phyloP scores from a whole-genome alignment of 768 basidiomycete species.

The Lactifluus echinatus region DNA sequence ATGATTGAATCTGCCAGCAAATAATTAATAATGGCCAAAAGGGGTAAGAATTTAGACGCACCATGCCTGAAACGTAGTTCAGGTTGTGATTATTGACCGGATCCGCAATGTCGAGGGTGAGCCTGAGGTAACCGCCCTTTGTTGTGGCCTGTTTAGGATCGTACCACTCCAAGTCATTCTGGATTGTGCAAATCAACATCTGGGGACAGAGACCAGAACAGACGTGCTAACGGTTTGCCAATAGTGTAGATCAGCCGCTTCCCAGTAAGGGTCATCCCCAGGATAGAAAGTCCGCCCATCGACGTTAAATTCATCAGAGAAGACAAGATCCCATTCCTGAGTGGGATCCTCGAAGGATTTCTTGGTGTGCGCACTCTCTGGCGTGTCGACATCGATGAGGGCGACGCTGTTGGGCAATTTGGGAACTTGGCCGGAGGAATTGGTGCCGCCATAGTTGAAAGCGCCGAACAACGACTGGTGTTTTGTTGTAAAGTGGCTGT shows the following conservation, averaged over 20 bases:
- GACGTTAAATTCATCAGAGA: slow-evolving; percentile 38
- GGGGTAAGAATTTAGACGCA: slow-evolving; percentile 24
- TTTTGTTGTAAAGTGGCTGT: slow-evolving; percentile 37
- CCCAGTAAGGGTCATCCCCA: slow-evolving; percentile 40
- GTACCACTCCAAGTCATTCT: slow-evolving; percentile 47
- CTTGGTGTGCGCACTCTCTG: slow-evolving; percentile 23
- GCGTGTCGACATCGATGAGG: slow-evolving; percentile 35
- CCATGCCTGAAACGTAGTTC: slow-evolving; percentile 31
- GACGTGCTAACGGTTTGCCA: slow-evolving; percentile 47
- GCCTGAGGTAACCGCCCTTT: slow-evolving; percentile 38
- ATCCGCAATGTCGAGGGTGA: slow-evolving; percentile 35
- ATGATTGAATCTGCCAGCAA: slow-evolving; percentile 21
- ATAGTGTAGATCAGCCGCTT: slow-evolving; percentile 32
- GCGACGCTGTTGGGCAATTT: slow-evolving; percentile 21
- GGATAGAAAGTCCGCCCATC: slow-evolving; percentile 37
- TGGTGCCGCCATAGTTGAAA: slow-evolving; percentile 71
- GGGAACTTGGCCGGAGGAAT: slow-evolving; percentile 58
- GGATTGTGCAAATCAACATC: slow-evolving; percentile 1
- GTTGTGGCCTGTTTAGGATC: slow-evolving; percentile 48
- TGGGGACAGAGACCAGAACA: not conserved
- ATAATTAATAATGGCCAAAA: not conserved
- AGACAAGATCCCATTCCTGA: slow-evolving; percentile 33
- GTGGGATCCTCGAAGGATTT: slow-evolving; percentile 26
- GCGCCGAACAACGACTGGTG: slow-evolving; percentile 38
- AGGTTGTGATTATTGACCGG: slow-evolving; percentile 38